These are phyloP conservation scores for Acacia pycnantha DNA, from an alignment of 331 rosid genomes.

Conservation along the genomic window DNA sequence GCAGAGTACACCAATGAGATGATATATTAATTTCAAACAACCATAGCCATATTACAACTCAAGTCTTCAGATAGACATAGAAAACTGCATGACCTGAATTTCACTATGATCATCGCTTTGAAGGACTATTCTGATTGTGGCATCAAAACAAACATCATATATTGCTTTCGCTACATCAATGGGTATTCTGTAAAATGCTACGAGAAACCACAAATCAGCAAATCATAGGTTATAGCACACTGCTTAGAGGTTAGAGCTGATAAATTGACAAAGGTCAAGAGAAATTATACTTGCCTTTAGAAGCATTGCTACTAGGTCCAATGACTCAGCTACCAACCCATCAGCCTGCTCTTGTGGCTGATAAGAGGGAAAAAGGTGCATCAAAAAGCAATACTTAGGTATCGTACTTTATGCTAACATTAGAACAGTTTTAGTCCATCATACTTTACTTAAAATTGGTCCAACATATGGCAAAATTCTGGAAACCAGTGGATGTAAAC, in stretches of 20 bases:
- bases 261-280: background rate
- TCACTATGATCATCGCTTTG: slow-evolving; percentile 90
- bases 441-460: slow-evolving; percentile 72
- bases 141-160: slow-evolving; percentile 74
- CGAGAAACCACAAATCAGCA: slow-evolving; percentile 41
- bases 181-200: slow-evolving; percentile 75
- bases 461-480: slow-evolving; percentile 74
- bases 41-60: slow-evolving; percentile 5
- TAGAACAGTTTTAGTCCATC: slow-evolving; percentile 33
- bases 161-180: slow-evolving; percentile 69
- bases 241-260: slow-evolving; percentile 20
- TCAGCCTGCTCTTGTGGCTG: slow-evolving; percentile 88
- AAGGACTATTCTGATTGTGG: slow-evolving; percentile 62
- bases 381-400: slow-evolving; percentile 30
- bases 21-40: background rate
- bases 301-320: slow-evolving; percentile 87
- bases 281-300: slow-evolving; percentile 74
- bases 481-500: slow-evolving; percentile 74
- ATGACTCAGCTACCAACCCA: slow-evolving; percentile 86
- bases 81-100: slow-evolving; percentile 67
- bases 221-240: slow-evolving; percentile 17
- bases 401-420: background rate
- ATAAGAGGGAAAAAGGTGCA: slow-evolving; percentile 29
- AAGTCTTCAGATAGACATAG: background rate
- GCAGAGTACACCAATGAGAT: background rate